A percentile compares a stretch with the other conserved stretches of the same genome.
These are phyloP conservation scores for Chlorella ohadii DNA, from an alignment of 139 green algal species.

Conservation along the genomic window DNA sequence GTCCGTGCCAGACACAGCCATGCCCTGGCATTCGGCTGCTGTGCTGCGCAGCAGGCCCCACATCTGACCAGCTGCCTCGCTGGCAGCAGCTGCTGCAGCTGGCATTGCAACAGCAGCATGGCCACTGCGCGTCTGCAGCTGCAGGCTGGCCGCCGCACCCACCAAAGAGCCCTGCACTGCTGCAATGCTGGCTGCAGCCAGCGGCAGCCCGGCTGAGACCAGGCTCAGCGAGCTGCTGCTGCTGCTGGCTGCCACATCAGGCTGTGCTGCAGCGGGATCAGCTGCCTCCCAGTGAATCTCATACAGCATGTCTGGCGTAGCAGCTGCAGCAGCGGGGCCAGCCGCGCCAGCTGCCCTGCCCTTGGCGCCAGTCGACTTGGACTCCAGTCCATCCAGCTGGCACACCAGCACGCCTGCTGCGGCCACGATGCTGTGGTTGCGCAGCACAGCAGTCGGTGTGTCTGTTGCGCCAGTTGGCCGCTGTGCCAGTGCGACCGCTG, in stretches of 20 bases:
- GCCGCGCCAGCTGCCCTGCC: neutral
- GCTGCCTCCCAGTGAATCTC: constrained; percentile 31
- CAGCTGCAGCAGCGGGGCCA: neutral
- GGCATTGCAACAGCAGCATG: neutral
- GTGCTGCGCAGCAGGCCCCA: constrained; percentile 23
- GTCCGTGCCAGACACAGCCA: neutral
- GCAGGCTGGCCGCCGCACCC: constrained; percentile 6
- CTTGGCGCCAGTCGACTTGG: neutral
- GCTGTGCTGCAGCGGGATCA: neutral
- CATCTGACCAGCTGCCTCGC: neutral
- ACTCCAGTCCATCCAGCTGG: constrained; percentile 29
- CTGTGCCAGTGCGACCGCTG: neutral
- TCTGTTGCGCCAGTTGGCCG: neutral
- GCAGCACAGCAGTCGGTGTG: constrained; percentile 12
- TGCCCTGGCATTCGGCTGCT: constrained; percentile 10
- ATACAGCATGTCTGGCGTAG: constrained; percentile 25
- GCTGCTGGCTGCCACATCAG: neutral
- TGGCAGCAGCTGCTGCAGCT: neutral
- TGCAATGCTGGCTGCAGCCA: neutral
- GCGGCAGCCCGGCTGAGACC: too few relatives aligned
- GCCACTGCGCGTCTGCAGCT: constrained; percentile 9
- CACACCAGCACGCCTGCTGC: neutral
- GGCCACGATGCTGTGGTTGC: constrained; percentile 27
- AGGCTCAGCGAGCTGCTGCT: neutral
- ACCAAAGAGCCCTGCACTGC: neutral